Evolutionary conservation across 495 filamentous ascomycete species (phyloP).

Genomic region (Rhizodiscina lignyota): DNA sequence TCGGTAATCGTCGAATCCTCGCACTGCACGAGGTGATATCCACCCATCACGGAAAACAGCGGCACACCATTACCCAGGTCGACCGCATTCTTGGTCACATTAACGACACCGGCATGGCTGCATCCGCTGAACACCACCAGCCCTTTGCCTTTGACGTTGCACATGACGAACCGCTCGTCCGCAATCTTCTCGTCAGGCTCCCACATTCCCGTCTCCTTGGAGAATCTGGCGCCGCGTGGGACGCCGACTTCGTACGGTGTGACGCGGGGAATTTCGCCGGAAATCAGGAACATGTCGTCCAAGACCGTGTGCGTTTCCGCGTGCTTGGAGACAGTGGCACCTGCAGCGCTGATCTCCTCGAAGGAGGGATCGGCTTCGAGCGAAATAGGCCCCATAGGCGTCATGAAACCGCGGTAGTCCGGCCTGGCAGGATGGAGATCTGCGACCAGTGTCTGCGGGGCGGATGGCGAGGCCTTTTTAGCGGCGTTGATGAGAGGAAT

Average conservation of each 20-base stretch:
- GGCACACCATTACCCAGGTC: constrained; percentile 24
- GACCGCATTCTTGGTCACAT: constrained; percentile 33
- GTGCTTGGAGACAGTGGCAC: constrained; percentile 28
- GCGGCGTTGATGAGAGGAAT: constrained; percentile 26
- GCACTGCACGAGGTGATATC: constrained; percentile 40
- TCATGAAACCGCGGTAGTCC: constrained; percentile 34
- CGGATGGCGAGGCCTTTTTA: constrained; percentile 9
- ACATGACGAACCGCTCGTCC: constrained; percentile 43
- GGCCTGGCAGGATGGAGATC: constrained; percentile 42
- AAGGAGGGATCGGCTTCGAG: constrained; percentile 43
- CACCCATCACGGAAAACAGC: constrained; percentile 41
- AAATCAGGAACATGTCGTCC: constrained; percentile 38
- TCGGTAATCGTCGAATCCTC: constrained; percentile 26
- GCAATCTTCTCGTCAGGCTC: constrained; percentile 34
- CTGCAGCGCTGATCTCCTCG: constrained; percentile 30
- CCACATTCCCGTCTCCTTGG: constrained; percentile 30
- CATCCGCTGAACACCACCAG: constrained; percentile 48
- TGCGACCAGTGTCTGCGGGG: constrained; percentile 20
- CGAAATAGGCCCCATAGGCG: constrained; percentile 25
- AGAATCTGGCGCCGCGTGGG: constrained; percentile 30
- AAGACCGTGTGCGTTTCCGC: constrained; percentile 32
- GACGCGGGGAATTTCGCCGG: constrained; percentile 37
- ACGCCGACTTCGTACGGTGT: constrained; percentile 39
- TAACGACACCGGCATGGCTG: constrained; percentile 43
- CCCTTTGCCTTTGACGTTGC: constrained; percentile 42